These are phyloP conservation scores for Irineochytrium annulatum DNA, from an alignment of 192 early-diverging fungal genomes.

Conservation along the genomic window DNA sequence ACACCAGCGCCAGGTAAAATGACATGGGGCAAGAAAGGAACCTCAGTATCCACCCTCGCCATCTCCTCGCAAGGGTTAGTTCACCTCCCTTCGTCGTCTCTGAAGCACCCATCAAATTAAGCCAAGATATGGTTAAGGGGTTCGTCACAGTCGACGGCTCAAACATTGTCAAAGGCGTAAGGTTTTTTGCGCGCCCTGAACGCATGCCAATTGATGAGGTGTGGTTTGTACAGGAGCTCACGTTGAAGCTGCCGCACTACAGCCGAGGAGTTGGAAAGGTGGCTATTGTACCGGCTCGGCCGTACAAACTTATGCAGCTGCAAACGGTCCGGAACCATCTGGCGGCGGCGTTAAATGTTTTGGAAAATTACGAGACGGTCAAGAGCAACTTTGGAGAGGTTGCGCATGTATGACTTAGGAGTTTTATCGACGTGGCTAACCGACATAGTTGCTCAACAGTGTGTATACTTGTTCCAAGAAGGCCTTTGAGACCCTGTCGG, in stretches of 20 bases:
- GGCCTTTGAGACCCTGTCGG: constrained; percentile 5
- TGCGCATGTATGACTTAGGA: background rate
- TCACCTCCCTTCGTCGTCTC: no score
- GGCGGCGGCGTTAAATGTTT: constrained; percentile 1
- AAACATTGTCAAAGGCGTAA: background rate
- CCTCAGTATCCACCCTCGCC: no score
- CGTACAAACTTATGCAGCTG: constrained; percentile 7
- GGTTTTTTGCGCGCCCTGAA: no score
- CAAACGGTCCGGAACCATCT: constrained; percentile 20
- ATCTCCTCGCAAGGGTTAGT: no score
- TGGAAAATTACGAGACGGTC: background rate
- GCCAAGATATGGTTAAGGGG: background rate
- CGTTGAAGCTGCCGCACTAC: constrained; percentile 34
- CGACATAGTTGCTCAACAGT: background rate
- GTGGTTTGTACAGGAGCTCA: constrained; percentile 42
- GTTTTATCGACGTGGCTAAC: background rate
- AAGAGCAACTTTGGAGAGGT: constrained; percentile 10
- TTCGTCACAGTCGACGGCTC: background rate
- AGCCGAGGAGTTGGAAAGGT: constrained; percentile 27
- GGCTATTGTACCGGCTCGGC: constrained; percentile 11
- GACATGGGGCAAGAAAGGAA: no score
- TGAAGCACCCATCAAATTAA: no score
- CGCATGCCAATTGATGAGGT: no score
- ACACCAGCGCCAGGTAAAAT: no score
- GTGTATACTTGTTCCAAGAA: constrained; percentile 1